Percentiles rank a stretch among this genome's conserved stretches.
phyloP scores from a whole-genome alignment of 1,284 basidiomycete genomes.

The Leccinum pachyderme region DNA sequence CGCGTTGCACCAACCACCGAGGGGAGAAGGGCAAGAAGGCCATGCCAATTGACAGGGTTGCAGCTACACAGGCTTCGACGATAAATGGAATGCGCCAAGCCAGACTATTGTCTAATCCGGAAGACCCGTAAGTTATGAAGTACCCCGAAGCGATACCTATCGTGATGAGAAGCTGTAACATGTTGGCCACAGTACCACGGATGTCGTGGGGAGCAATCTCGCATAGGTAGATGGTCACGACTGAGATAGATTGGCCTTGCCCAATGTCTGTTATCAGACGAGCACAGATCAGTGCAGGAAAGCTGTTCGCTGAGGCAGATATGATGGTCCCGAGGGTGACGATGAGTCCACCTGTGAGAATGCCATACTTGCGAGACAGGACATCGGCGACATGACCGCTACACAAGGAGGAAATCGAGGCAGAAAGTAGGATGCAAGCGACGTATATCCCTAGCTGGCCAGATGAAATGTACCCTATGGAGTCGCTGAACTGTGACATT shows the following conservation, averaged over 20 bases:
- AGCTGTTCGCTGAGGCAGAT: constrained; percentile 32
- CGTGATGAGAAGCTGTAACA: constrained; percentile 45
- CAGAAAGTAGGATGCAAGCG: constrained; percentile 47
- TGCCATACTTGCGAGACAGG: constrained; percentile 48
- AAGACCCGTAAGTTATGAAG: constrained; percentile 49
- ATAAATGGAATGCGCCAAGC: constrained; percentile 51
- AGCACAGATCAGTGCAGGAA: constrained; percentile 43
- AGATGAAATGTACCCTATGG: constrained; percentile 37
- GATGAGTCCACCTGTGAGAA: constrained; percentile 42
- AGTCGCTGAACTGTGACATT: constrained; percentile 42
- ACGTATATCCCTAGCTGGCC: constrained; percentile 43
- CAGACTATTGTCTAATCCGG: constrained; percentile 37
- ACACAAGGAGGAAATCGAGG: constrained; percentile 42
- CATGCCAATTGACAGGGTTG: constrained; percentile 43
- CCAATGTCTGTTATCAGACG: constrained; percentile 48
- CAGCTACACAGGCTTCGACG: constrained; percentile 41
- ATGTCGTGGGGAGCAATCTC: constrained; percentile 44
- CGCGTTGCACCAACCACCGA: constrained; percentile 48
- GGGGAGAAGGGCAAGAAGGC: constrained; percentile 53
- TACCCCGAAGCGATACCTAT: constrained; percentile 48
- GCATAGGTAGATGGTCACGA: constrained; percentile 45
- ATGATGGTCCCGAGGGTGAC: constrained; percentile 41
- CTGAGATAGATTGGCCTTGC: constrained; percentile 48
- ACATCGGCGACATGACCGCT: constrained; percentile 48
- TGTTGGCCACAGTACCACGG: constrained; percentile 43